Base-by-base conservation (phyloP, 164 flowering plant species). In the Tetracentron sinense region DNA sequence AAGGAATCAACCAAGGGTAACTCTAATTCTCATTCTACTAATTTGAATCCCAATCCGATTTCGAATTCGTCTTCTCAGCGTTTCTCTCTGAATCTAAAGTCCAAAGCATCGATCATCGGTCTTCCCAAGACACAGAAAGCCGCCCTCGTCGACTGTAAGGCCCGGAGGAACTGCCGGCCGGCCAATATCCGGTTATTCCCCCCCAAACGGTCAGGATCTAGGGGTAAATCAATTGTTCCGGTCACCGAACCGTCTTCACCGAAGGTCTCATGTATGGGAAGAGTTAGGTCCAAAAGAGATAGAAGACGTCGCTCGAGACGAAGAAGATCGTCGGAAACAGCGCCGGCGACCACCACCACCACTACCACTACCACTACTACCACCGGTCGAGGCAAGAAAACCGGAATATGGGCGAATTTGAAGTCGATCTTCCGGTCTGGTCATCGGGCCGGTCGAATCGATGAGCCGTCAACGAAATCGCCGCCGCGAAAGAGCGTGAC, bases 241-340 rank as follows among this genome's bases (percentile, higher is more conserved):
- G 57, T 54, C 27, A 19, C 55, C 0, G 82, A 79, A 60, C 82
- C 79, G 54, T 67, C 60, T 22, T 79, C 79, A 3, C 82, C 82
- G 0, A 69, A 74, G 42, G 79, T 76, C 0, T 73, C 78, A 8
- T 79, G 82, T 44, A 71, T 74, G 0, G 82, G 82, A 10, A 66
- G 74, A 51, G 69, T 79, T 10, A 58, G 73, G 16, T 58, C 70
- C 14, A 68, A 68, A 67, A 47, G 28, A 16, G 54, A 53, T 31
- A 30, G 65, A 46, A 52, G 58, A 6, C 62, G 22, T 22, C 54
- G 38, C 28, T n/a, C n/a, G n/a, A n/a, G n/a, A n/a, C 60, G 59
- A 38, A 67, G 59, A 17, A 21, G 25, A 26, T 17, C 21, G 50
- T 46, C 19, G 16, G 46, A 27, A 17, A 56, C 30, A 68, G 21